phyloP scores from a whole-genome alignment of 495 filamentous ascomycete species.

The Niebla homalea region DNA sequence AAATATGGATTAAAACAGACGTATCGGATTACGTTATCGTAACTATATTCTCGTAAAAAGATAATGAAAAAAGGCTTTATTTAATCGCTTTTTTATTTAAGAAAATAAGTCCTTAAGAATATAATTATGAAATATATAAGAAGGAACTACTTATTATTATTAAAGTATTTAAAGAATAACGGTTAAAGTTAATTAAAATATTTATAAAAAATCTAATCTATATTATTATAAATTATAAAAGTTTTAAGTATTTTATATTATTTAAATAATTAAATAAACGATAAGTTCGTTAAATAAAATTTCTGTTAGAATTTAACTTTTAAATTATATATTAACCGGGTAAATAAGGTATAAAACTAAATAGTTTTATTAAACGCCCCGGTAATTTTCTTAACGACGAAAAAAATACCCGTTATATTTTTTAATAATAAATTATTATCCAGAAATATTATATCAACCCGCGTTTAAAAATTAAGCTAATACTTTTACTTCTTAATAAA shows the following conservation, averaged over 20 bases:
- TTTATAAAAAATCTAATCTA: too few species aligned
- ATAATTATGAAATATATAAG: constrained; percentile 20
- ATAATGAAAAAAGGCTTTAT: constrained; percentile 3
- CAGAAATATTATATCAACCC: background rate
- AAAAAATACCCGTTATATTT: too few species aligned
- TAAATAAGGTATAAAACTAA: constrained; percentile 2
- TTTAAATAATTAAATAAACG: too few species aligned
- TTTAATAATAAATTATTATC: background rate
- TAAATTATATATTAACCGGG: constrained; percentile 15
- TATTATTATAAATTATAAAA: too few species aligned
- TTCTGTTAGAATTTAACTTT: constrained; percentile 27
- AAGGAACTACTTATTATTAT: too few species aligned
- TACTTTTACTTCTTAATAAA: too few species aligned
- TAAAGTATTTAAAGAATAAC: too few species aligned
- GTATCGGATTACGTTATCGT: constrained; percentile 2
- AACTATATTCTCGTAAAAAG: constrained; percentile 5
- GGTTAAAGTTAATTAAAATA: too few species aligned
- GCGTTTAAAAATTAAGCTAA: too few species aligned
- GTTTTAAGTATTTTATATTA: too few species aligned
- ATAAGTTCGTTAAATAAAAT: too few species aligned
- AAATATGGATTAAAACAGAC: constrained; percentile 10
- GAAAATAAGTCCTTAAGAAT: constrained; percentile 7
- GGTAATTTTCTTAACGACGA: too few species aligned
- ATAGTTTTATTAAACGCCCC: constrained; percentile 2
- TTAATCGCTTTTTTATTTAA: constrained; percentile 9